These are phyloP conservation scores for Pythium phragmitis DNA, from an alignment of 352 stramenopile species.

Conservation along the genomic window DNA sequence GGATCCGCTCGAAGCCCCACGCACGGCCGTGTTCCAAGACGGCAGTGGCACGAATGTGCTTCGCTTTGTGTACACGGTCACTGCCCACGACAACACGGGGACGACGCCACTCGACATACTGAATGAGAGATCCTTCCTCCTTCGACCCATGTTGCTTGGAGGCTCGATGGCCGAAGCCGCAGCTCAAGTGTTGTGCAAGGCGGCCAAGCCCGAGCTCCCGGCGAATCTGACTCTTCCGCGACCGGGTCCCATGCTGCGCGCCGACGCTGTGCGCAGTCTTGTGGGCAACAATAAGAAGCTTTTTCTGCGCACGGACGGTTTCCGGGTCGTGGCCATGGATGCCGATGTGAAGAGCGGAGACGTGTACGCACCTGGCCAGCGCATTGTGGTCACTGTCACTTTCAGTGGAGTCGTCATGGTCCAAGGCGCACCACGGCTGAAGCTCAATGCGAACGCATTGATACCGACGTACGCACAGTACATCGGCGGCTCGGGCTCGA, in stretches of 20 bases:
- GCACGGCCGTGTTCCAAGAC: slow-evolving; percentile 48
- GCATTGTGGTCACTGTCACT: slow-evolving; percentile 44
- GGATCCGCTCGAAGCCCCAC: slow-evolving; percentile 16
- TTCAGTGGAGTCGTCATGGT: slow-evolving; percentile 54
- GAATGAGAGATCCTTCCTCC: slow-evolving; percentile 42
- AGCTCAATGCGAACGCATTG: slow-evolving; percentile 44
- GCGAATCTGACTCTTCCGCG: slow-evolving; percentile 52
- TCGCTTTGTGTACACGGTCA: slow-evolving; percentile 51
- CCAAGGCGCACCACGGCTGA: slow-evolving; percentile 44
- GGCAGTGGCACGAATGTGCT: slow-evolving; percentile 48
- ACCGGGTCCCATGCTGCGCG: slow-evolving; percentile 40
- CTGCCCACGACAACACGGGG: slow-evolving; percentile 40
- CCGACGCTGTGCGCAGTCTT: slow-evolving; percentile 54
- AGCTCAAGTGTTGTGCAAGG: slow-evolving; percentile 42
- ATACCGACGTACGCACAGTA: slow-evolving; percentile 48
- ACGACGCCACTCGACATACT: slow-evolving; percentile 44
- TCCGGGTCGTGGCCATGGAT: slow-evolving; percentile 37
- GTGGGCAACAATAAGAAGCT: slow-evolving; percentile 59
- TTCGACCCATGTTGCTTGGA: slow-evolving; percentile 35
- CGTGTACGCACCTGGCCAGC: slow-evolving; percentile 60
- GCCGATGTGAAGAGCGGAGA: slow-evolving; percentile 39
- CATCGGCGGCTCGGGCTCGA: slow-evolving; percentile 44
- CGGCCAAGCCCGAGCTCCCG: slow-evolving; percentile 30
- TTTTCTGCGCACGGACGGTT: slow-evolving; percentile 61
- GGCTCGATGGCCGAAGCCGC: slow-evolving; percentile 29